Evolutionary conservation across 805 yeast species (phyloP).

Genomic region (Starmerella tilneyi): DNA sequence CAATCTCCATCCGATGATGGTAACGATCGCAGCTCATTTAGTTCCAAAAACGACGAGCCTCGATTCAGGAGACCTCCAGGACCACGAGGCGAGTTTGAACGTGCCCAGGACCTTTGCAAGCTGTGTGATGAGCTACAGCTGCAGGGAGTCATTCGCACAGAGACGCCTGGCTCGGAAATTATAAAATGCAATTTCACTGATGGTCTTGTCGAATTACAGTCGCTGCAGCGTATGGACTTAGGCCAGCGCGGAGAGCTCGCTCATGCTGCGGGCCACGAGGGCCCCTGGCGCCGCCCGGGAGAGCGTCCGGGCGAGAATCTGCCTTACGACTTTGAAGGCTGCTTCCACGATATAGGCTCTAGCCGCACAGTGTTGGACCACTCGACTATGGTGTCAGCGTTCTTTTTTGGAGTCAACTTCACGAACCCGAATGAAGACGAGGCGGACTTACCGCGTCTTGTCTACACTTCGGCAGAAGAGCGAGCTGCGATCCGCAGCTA

Average conservation of each 20-base stretch:
- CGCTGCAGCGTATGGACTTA: not conserved
- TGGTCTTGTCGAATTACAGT: not conserved
- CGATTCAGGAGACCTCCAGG: no score
- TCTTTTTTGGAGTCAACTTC: not conserved
- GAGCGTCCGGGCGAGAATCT: not conserved
- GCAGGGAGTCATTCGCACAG: not conserved
- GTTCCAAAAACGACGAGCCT: not conserved
- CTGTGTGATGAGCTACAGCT: not conserved
- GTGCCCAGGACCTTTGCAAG: not conserved
- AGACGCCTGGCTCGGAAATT: not conserved
- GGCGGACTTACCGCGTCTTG: not conserved
- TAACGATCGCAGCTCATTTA: not conserved
- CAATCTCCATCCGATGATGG: not conserved
- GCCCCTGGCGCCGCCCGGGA: not conserved
- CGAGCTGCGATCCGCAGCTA: not conserved
- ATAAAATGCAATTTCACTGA: not conserved
- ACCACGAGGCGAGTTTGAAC: not conserved
- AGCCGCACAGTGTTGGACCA: not conserved
- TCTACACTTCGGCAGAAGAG: not conserved
- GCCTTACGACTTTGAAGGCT: not conserved
- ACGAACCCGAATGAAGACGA: slow-evolving; percentile 1
- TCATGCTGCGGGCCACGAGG: not conserved
- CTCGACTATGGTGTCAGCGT: not conserved
- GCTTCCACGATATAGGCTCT: slow-evolving; percentile 1
- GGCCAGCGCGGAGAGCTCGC: not conserved